phyloP scores from a whole-genome alignment of 176 grass and related monocot species.

The Dactylis glomerata region DNA sequence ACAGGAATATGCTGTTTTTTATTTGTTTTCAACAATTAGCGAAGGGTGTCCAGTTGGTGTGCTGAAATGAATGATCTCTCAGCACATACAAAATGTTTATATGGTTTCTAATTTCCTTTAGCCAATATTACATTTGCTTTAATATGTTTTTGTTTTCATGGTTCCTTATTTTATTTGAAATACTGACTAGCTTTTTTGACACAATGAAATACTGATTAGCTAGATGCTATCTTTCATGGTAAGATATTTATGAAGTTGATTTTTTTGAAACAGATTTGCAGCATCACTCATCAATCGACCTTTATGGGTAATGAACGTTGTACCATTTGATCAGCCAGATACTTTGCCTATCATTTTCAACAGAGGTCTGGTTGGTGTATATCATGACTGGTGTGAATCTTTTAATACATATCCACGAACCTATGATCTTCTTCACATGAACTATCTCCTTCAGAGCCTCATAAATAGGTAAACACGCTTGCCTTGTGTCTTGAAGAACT shows the following conservation, averaged over 20 bases:
- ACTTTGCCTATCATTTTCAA: conserved; percentile 77
- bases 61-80: conserved; percentile 17
- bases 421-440: conserved; percentile 86
- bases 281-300: conserved; percentile 61
- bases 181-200: not conserved
- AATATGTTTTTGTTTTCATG: not conserved
- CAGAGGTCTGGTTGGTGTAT: conserved; percentile 89
- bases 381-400: conserved; percentile 96
- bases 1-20: not conserved
- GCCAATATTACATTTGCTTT: not conserved
- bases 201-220: not conserved
- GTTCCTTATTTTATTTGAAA: not conserved
- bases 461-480: conserved; percentile 49
- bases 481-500: conserved; percentile 11
- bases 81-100: not conserved
- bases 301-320: conserved; percentile 94
- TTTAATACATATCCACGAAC: conserved; percentile 95
- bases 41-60: not conserved
- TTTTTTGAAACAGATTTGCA: conserved; percentile 61
- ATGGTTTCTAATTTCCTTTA: conserved; percentile 15
- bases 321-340: conserved; percentile 59
- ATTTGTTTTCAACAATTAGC: conserved; percentile 5
- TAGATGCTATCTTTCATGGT: conserved; percentile 6
- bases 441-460: conserved; percentile 60
- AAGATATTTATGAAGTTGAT: conserved; percentile 18